These are phyloP conservation scores for Sambucus nigra DNA, from an alignment of 129 eudicot genomes.

Conservation along the genomic window DNA sequence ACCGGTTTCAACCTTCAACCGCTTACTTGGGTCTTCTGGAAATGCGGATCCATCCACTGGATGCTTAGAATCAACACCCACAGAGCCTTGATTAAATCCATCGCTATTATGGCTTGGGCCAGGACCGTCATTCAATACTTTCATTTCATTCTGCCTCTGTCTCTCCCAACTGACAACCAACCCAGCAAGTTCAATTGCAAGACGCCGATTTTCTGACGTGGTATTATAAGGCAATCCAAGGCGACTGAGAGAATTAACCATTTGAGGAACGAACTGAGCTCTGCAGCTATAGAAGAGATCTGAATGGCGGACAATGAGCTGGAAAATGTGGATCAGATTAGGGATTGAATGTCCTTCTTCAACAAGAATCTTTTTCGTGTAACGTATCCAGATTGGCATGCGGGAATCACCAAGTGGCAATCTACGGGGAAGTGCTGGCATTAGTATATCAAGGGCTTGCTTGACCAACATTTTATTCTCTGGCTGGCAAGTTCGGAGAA, in stretches of 20 bases:
- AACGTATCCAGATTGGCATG: conserved; percentile 99
- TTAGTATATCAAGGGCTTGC: conserved; percentile 97
- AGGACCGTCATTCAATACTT: conserved; percentile 43
- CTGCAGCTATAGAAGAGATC: conserved; percentile 96
- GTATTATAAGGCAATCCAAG: conserved; percentile 95
- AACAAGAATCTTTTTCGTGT: conserved; percentile 92
- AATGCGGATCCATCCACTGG: conserved; percentile 52
- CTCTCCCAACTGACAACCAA: conserved; percentile 98
- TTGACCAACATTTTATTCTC: conserved; percentile 98
- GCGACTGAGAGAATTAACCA: conserved; percentile 97
- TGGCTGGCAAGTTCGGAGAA: conserved; percentile 93
- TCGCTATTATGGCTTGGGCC: conserved; percentile 48
- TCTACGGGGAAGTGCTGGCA: conserved; percentile 94
- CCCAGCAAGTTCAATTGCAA: conserved; percentile 98
- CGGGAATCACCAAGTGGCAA: conserved; percentile 92
- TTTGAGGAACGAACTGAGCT: conserved; percentile 99
- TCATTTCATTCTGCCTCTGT: conserved; percentile 89
- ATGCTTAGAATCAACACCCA: conserved; percentile 49
- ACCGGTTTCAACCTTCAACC: conserved; percentile 92
- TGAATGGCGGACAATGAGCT: conserved; percentile 96
- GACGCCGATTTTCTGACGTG: conserved; percentile 89
- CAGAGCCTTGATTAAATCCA: conserved; percentile 32
- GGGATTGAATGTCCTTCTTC: conserved; percentile 99
- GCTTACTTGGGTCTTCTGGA: conserved; percentile 74
- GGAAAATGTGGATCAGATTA: conserved; percentile 91